These are phyloP conservation scores for Xylariaceae sp. DNA, from an alignment of 2,329 filamentous ascomycete genomes.

Conservation along the genomic window DNA sequence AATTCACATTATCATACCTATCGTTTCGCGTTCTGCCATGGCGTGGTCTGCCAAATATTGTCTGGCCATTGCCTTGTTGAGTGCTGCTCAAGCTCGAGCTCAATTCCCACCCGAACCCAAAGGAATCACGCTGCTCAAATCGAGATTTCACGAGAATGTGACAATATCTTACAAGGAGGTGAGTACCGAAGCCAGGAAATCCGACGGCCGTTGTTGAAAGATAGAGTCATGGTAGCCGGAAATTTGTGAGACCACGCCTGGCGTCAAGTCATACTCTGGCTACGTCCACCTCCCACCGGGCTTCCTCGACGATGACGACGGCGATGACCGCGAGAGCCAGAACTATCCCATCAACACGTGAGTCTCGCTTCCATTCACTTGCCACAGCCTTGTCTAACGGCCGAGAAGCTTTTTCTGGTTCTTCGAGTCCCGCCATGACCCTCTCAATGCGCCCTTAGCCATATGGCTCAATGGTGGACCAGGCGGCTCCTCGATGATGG, in stretches of 20 bases:
- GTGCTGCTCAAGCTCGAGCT: slow-evolving; percentile 2
- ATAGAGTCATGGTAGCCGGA: slow-evolving; percentile 4
- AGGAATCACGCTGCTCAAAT: slow-evolving; percentile 9
- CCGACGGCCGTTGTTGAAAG: not conserved
- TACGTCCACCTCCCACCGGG: slow-evolving; percentile 14
- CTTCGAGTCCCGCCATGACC: too few species aligned
- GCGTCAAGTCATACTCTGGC: slow-evolving; percentile 17
- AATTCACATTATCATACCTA: too few species aligned
- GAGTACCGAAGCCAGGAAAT: not conserved
- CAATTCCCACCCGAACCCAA: slow-evolving; percentile 8
- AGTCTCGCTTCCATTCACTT: slow-evolving; percentile 1
- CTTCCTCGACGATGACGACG: slow-evolving; percentile 10
- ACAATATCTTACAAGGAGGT: slow-evolving; percentile 11
- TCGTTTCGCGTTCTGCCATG: too few species aligned
- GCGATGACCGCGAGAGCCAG: slow-evolving; percentile 5
- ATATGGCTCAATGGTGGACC: not conserved
- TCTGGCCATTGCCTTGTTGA: too few species aligned
- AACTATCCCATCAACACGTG: slow-evolving; percentile 16
- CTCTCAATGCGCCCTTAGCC: too few species aligned
- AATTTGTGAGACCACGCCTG: slow-evolving; percentile 12
- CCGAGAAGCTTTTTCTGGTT: slow-evolving; percentile 33
- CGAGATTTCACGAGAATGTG: slow-evolving; percentile 12
- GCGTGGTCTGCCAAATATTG: too few species aligned
- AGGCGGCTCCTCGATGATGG: slow-evolving; percentile 5
- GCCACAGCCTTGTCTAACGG: slow-evolving; percentile 43